Conservation (phyloP, 495 filamentous ascomycete species). For the Tuber microsphaerosporum region DNA sequence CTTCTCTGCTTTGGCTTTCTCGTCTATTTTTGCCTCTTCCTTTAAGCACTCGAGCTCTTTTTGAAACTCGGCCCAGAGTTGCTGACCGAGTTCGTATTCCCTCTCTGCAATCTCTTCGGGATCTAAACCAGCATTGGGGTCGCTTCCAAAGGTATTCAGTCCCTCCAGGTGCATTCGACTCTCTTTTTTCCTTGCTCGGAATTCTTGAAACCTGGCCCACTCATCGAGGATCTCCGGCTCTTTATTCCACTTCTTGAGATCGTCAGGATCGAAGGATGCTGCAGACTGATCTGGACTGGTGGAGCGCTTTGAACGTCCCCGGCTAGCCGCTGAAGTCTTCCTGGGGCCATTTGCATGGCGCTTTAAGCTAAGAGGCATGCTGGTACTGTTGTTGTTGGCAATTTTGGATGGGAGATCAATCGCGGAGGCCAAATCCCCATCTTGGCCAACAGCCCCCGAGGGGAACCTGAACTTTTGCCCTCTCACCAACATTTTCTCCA, state of each 20-base stretch:
- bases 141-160: background rate
- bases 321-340: constrained; percentile 5
- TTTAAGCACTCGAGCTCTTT: background rate
- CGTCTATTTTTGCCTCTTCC: background rate
- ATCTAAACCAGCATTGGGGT: background rate
- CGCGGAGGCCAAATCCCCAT: background rate
- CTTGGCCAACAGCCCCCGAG: background rate
- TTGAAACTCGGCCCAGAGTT: constrained; percentile 4
- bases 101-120: constrained; percentile 2
- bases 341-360: constrained; percentile 4
- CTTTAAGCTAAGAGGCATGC: constrained; percentile 9
- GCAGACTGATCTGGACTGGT: constrained; percentile 16
- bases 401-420: background rate
- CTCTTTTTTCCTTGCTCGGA: background rate
- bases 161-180: background rate
- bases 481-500: background rate
- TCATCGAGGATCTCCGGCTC: background rate
- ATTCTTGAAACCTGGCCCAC: background rate
- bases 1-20: background rate
- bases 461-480: constrained; percentile 14
- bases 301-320: constrained; percentile 15
- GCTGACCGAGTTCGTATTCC: background rate
- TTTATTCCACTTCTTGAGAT: constrained; percentile 21
- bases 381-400: constrained; percentile 3
- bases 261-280: constrained; percentile 27